These are phyloP conservation scores for Dryas octopetala DNA, from an alignment of 306 rosid species.

Conservation along the genomic window DNA sequence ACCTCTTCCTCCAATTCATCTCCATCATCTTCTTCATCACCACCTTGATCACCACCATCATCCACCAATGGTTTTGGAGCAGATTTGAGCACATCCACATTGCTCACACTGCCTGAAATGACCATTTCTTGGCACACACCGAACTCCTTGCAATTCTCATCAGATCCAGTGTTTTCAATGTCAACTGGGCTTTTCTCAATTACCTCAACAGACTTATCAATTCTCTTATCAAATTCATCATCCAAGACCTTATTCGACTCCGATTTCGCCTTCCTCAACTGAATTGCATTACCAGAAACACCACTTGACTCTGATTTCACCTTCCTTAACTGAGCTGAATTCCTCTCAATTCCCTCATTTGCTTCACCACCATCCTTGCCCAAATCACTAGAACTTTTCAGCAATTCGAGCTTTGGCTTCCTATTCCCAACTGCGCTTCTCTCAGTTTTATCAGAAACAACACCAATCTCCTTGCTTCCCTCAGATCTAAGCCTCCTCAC, in stretches of 20 bases:
- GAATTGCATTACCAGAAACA: constrained; percentile 20
- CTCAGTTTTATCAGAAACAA: constrained; percentile 35
- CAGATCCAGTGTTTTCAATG: constrained; percentile 30
- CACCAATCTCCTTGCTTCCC: constrained; percentile 28
- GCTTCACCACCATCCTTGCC: constrained; percentile 26
- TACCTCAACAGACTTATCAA: constrained; percentile 30
- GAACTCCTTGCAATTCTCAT: constrained; percentile 50
- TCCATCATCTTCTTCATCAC: constrained; percentile 26
- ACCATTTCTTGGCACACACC: constrained; percentile 59
- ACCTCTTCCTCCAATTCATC: constrained; percentile 27
- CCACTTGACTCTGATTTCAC: constrained; percentile 46
- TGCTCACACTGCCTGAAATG: constrained; percentile 36
- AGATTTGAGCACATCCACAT: constrained; percentile 25
- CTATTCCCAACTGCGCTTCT: constrained; percentile 38
- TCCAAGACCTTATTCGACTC: constrained; percentile 22
- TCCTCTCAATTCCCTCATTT: constrained; percentile 31
- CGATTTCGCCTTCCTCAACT: constrained; percentile 47
- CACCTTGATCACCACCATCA: constrained; percentile 18
- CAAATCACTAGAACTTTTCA: constrained; percentile 22
- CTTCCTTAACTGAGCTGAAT: constrained; percentile 43
- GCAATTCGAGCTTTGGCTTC: constrained; percentile 44
- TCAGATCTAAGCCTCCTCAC: constrained; percentile 49
- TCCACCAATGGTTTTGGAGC: constrained; percentile 31
- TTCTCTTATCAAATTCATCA: constrained; percentile 30
- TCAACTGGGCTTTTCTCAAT: constrained; percentile 44